A percentile compares a stretch with the other conserved stretches of the same genome.
Conservation (phyloP, 2,329 filamentous ascomycete genomes). For the Decorospora gaudefroyi region DNA sequence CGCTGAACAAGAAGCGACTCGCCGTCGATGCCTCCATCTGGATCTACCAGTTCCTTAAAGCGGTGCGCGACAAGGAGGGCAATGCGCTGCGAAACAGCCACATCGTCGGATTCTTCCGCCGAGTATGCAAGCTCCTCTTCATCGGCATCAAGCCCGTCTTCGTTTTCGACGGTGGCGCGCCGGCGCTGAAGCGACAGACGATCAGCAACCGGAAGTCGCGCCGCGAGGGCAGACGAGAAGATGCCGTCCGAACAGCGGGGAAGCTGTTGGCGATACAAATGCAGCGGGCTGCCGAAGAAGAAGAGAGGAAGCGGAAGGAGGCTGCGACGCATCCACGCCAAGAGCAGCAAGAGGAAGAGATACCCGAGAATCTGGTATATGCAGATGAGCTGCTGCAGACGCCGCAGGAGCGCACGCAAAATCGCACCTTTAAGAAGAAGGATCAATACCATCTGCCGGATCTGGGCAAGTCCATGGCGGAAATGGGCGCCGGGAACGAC, state of each 20-base stretch:
- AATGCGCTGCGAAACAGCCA: constrained; percentile 96
- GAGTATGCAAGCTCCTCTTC: constrained; percentile 96
- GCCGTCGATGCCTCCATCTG: constrained; percentile 98
- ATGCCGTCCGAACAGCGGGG: constrained; percentile 88
- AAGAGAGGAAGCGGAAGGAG: constrained; percentile 68
- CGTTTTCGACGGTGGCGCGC: constrained; percentile 96
- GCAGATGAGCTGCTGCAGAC: constrained; percentile 87
- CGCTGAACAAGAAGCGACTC: constrained; percentile 92
- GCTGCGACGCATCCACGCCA: constrained; percentile 46
- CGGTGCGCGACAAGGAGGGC: constrained; percentile 96
- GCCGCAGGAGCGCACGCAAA: constrained; percentile 72
- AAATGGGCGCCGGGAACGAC: constrained; percentile 89
- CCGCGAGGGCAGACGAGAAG: constrained; percentile 85
- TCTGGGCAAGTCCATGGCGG: constrained; percentile 73
- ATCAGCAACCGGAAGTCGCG: constrained; percentile 77
- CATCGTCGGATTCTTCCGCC: constrained; percentile 94
- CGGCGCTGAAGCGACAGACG: constrained; percentile 86
- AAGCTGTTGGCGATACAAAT: constrained; percentile 93
- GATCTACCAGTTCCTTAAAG: constrained; percentile 99
- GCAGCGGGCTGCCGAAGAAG: constrained; percentile 86
- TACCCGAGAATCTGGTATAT: constrained; percentile 80
- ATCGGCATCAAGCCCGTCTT: constrained; percentile 96
- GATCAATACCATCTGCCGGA: constrained; percentile 96
- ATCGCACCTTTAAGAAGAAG: constrained; percentile 81
- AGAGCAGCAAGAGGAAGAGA: constrained; percentile 66